phyloP scores from a whole-genome alignment of 2,329 filamentous ascomycete species.

The Cercospora canescens region DNA sequence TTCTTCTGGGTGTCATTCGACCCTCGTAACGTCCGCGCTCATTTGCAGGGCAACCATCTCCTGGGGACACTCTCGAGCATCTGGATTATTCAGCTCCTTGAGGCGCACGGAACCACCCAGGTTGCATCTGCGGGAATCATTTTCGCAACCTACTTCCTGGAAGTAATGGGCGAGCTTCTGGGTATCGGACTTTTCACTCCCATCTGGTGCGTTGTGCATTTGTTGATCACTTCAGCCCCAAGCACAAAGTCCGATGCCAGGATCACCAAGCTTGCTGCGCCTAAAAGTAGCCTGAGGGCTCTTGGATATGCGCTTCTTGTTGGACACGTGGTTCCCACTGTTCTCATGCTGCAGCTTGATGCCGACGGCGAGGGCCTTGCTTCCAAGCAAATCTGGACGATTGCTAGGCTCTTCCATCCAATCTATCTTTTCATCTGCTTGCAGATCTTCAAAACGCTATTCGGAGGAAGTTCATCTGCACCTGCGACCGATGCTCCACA shows the following conservation, averaged over 20 bases:
- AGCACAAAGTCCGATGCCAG: slow-evolving; percentile 4
- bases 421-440: slow-evolving; percentile 16
- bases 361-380: slow-evolving; percentile 21
- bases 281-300: slow-evolving; percentile 13
- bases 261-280: not conserved
- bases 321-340: slow-evolving; percentile 24
- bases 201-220: slow-evolving; percentile 24
- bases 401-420: slow-evolving; percentile 26
- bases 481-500: slow-evolving; percentile 1
- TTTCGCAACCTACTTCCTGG: slow-evolving; percentile 22
- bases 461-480: not conserved
- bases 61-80: slow-evolving; percentile 23
- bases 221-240: slow-evolving; percentile 16
- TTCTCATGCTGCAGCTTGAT: slow-evolving; percentile 22
- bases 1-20: slow-evolving; percentile 26
- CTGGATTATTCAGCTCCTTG: slow-evolving; percentile 25
- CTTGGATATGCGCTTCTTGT: slow-evolving; percentile 24
- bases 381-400: slow-evolving; percentile 26
- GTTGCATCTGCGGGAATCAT: slow-evolving; percentile 5
- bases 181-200: slow-evolving; percentile 26
- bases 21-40: slow-evolving; percentile 22
- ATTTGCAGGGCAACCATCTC: slow-evolving; percentile 24
- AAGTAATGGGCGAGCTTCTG: slow-evolving; percentile 25
- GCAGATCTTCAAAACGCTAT: slow-evolving; percentile 2
- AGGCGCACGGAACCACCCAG: slow-evolving; percentile 18